Percentiles rank a stretch among this genome's conserved stretches.
phyloP scores from a whole-genome alignment of 345 rosid genomes.

The Citrus trifoliata region DNA sequence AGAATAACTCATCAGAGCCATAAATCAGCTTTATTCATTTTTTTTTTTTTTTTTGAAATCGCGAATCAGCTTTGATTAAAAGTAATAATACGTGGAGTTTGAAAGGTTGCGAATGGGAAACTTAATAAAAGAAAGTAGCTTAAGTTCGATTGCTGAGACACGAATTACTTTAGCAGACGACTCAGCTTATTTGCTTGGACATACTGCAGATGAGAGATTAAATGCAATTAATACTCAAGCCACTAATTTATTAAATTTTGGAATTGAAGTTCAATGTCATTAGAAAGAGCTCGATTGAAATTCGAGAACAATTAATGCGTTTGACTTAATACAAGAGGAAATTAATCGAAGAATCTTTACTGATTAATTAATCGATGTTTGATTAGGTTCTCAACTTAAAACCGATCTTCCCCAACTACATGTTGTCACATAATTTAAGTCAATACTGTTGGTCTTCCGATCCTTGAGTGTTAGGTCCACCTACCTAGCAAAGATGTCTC shows the following conservation, averaged over 20 bases:
- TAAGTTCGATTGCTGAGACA: too few species aligned
- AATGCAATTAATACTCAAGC: not conserved
- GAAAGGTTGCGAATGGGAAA: not conserved
- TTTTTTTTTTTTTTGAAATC: too few species aligned
- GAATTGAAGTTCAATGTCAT: too few species aligned
- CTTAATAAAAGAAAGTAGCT: not conserved
- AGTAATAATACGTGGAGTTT: not conserved
- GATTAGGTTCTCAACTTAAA: not conserved
- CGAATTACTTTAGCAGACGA: too few species aligned
- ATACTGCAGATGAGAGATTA: not conserved
- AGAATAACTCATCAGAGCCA: not conserved
- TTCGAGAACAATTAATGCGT: not conserved
- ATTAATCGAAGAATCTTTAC: not conserved
- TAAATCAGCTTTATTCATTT: not conserved
- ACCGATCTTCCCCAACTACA: not conserved
- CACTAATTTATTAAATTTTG: not conserved
- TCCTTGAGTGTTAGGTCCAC: slow-evolving; percentile 1
- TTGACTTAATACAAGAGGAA: not conserved
- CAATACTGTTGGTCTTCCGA: not conserved
- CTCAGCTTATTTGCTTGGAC: not conserved
- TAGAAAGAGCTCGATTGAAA: too few species aligned
- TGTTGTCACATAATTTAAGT: not conserved
- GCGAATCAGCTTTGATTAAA: not conserved
- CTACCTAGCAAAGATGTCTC: not conserved
- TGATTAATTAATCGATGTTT: not conserved